Conservation (phyloP, 768 basidiomycete species). For the Boletus vermiculosoides region DNA sequence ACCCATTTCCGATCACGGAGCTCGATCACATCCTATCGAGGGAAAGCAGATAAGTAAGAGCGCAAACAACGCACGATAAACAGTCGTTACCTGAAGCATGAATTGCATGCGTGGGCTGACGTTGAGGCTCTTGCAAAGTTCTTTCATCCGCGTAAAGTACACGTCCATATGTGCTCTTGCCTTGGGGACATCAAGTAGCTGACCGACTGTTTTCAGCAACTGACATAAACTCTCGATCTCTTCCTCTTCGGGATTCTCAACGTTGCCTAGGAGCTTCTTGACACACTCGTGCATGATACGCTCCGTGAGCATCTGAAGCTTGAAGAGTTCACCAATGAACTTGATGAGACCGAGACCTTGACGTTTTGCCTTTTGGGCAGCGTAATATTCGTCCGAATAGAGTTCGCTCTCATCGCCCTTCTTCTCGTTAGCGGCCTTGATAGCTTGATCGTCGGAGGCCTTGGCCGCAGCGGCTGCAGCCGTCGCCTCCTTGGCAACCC, state of each 20-base stretch:
- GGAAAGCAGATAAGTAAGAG: conserved; percentile 1
- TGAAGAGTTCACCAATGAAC: conserved; percentile 98
- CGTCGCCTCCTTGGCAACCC: conserved; percentile 85
- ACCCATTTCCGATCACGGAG: conserved; percentile 83
- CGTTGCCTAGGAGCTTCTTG: conserved; percentile 90
- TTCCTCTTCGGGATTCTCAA: conserved; percentile 95
- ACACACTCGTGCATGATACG: conserved; percentile 99
- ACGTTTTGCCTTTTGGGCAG: conserved; percentile 95
- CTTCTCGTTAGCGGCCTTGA: conserved; percentile 64
- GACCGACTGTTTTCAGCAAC: conserved; percentile 85
- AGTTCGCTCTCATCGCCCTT: conserved; percentile 63
- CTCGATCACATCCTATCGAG: conserved; percentile 80
- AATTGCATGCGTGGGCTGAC: conserved; percentile 88
- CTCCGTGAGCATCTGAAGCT: conserved; percentile 97
- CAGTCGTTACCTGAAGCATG: conserved; percentile 83
- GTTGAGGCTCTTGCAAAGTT: conserved; percentile 69
- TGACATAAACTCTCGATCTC: conserved; percentile 97
- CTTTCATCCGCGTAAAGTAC: conserved; percentile 89
- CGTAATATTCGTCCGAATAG: conserved; percentile 95
- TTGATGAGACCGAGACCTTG: conserved; percentile 96
- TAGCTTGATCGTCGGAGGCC: conserved; percentile 80
- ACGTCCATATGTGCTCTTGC: conserved; percentile 86
- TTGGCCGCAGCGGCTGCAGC: conserved; percentile 85
- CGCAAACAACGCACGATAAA: neutral
- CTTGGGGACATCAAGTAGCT: conserved; percentile 75